Evolutionary conservation across 345 rosid species (phyloP).

Genomic region (Lagerstroemia speciosa): DNA sequence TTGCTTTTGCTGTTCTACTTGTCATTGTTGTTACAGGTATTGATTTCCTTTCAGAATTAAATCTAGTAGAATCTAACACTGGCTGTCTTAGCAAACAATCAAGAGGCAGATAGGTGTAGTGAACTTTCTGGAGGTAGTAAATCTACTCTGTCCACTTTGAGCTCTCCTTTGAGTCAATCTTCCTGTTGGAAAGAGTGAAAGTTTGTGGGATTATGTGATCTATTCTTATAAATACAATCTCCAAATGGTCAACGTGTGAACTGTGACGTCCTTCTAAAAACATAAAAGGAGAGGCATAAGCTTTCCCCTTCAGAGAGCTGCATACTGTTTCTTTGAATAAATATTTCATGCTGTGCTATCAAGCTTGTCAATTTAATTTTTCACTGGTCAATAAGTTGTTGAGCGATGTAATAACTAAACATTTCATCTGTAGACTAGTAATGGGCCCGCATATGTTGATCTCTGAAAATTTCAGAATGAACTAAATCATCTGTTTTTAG

Average conservation of each 20-base stretch:
- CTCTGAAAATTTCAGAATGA: not conserved
- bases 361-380: not conserved
- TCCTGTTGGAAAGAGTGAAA: no score
- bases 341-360: not conserved
- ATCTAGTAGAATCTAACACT: not conserved
- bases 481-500: not conserved
- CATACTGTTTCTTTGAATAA: no score
- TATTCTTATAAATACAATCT: no score
- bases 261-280: no score
- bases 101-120: no score
- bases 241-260: no score
- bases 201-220: no score
- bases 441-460: not conserved
- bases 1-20: slow-evolving; percentile 84
- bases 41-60: not conserved
- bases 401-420: not conserved
- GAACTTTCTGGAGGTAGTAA: no score
- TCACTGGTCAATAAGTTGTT: not conserved
- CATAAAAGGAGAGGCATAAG: no score
- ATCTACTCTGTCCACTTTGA: no score
- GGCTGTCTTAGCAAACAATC: not conserved
- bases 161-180: no score
- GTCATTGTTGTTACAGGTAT: slow-evolving; percentile 94
- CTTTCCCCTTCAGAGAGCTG: no score
- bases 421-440: not conserved